A percentile compares a stretch with the other conserved stretches of the same genome.
Conservation (phyloP, 768 basidiomycete genomes). For the Phaeotremella fagi region DNA sequence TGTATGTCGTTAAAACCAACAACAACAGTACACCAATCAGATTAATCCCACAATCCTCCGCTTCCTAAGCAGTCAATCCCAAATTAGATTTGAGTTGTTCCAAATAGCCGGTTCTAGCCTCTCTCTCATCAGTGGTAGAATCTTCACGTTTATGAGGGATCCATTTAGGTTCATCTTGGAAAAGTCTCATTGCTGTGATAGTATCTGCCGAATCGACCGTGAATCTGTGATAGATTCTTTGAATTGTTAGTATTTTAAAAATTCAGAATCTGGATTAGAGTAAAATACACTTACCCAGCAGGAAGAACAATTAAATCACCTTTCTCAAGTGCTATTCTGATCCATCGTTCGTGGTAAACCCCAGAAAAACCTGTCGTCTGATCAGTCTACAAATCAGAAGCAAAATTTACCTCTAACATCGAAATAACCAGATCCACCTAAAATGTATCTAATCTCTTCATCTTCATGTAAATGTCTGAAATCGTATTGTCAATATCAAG, state of each 20-base stretch:
- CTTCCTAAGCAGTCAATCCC: background rate
- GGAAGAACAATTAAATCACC: slow-evolving; percentile 85
- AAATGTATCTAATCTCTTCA: slow-evolving; percentile 87
- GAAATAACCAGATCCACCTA: slow-evolving; percentile 84
- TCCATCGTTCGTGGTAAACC: slow-evolving; percentile 57
- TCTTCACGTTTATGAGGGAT: slow-evolving; percentile 63
- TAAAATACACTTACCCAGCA: slow-evolving; percentile 53
- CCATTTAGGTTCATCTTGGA: slow-evolving; percentile 95
- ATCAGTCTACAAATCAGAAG: background rate
- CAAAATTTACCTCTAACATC: slow-evolving; percentile 79
- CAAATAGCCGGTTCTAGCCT: slow-evolving; percentile 31
- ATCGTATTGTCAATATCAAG: too few species aligned
- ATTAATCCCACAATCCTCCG: background rate
- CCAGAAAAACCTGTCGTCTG: slow-evolving; percentile 11
- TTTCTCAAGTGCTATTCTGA: slow-evolving; percentile 66
- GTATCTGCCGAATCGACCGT: slow-evolving; percentile 71
- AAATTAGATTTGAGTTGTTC: slow-evolving; percentile 16
- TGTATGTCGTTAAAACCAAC: too few species aligned
- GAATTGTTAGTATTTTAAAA: too few species aligned
- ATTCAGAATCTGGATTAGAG: background rate
- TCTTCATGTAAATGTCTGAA: slow-evolving; percentile 88
- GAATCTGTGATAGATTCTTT: slow-evolving; percentile 87
- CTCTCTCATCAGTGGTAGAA: slow-evolving; percentile 48
- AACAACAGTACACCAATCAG: too few species aligned
- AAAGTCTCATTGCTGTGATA: slow-evolving; percentile 74